Percentiles rank a stretch among this genome's conserved stretches.
phyloP scores from a whole-genome alignment of 1,284 basidiomycete genomes.

The Bjerkandera adusta region DNA sequence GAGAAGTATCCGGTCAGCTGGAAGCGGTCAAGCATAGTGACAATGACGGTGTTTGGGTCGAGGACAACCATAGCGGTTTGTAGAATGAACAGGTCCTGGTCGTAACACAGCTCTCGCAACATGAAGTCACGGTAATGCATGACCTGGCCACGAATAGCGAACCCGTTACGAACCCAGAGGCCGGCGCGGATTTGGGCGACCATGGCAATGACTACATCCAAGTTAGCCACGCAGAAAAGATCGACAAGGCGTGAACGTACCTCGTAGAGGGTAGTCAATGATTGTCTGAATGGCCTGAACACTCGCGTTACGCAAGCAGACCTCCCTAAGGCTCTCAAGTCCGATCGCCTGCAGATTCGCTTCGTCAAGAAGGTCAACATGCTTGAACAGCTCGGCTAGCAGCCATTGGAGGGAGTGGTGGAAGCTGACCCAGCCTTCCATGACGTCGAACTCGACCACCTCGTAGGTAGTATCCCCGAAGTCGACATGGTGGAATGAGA shows the following conservation, averaged over 20 bases:
- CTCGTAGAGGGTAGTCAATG: conserved; percentile 85
- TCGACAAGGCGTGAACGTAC: conserved; percentile 35
- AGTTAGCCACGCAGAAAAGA: conserved; percentile 1
- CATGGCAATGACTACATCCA: conserved; percentile 72
- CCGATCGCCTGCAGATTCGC: conserved; percentile 52
- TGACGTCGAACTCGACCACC: conserved; percentile 75
- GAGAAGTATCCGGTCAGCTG: conserved; percentile 80
- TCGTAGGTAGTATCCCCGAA: conserved; percentile 64
- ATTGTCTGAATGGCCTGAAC: conserved; percentile 67
- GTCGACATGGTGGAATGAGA: conserved; percentile 59
- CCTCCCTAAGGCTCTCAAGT: conserved; percentile 52
- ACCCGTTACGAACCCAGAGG: conserved; percentile 97
- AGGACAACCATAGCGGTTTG: conserved; percentile 83
- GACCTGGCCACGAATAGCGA: conserved; percentile 93
- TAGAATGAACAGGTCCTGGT: conserved; percentile 93
- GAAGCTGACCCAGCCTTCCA: conserved; percentile 86
- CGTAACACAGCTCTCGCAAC: conserved; percentile 94
- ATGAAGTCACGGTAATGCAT: conserved; percentile 96
- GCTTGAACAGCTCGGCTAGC: conserved; percentile 88
- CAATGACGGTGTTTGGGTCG: conserved; percentile 79
- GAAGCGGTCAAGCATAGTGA: conserved; percentile 90
- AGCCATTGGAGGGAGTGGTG: conserved; percentile 95
- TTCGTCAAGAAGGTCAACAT: conserved; percentile 63
- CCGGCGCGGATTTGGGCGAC: conserved; percentile 95
- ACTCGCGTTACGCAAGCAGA: conserved; percentile 57